These are phyloP conservation scores for Stachybotrys chartarum DNA, from an alignment of 2,329 filamentous ascomycete genomes.

Conservation along the genomic window DNA sequence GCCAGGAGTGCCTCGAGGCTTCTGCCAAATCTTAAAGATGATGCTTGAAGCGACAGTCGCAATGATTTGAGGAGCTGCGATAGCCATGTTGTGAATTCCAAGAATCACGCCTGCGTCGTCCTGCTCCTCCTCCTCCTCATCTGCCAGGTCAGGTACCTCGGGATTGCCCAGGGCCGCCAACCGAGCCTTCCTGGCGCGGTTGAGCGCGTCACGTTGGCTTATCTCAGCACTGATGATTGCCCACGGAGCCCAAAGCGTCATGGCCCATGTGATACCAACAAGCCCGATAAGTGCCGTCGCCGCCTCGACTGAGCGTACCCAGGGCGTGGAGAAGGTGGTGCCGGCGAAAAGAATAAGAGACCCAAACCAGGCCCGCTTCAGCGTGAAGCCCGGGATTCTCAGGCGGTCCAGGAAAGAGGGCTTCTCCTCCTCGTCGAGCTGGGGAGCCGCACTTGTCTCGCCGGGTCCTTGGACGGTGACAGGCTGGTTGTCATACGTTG, in stretches of 20 bases:
- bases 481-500: conserved; percentile 57
- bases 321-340: conserved; percentile 77
- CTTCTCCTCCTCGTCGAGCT: conserved; percentile 23
- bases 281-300: conserved; percentile 74
- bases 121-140: conserved; percentile 47
- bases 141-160: conserved; percentile 5
- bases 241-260: conserved; percentile 92
- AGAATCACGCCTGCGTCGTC: conserved; percentile 86
- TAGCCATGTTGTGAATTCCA: conserved; percentile 92
- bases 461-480: conserved; percentile 19
- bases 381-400: conserved; percentile 74
- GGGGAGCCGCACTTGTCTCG: conserved; percentile 18
- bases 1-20: conserved; percentile 74
- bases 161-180: conserved; percentile 6
- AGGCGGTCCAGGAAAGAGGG: conserved; percentile 50
- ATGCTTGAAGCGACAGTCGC: conserved; percentile 78
- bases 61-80: conserved; percentile 85
- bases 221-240: conserved; percentile 93
- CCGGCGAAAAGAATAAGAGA: conserved; percentile 77
- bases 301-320: conserved; percentile 62
- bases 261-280: conserved; percentile 84
- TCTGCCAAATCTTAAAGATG: conserved; percentile 81
- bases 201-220: conserved; percentile 63
- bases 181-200: conserved; percentile 30
- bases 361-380: conserved; percentile 80